phyloP scores from a whole-genome alignment of 1,284 basidiomycete species.

The Sphagnurus paluster region DNA sequence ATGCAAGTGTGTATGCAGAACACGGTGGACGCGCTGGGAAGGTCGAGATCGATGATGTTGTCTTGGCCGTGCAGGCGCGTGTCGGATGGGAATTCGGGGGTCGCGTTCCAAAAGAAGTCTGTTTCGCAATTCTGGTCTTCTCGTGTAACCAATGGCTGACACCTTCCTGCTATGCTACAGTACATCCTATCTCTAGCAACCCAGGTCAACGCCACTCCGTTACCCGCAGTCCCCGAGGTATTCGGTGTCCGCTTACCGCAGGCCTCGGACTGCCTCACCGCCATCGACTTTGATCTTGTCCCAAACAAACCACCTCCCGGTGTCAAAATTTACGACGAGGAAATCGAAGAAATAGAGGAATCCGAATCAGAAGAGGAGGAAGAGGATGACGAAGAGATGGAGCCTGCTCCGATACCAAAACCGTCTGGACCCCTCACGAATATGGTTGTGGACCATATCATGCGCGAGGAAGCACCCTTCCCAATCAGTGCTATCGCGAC shows the following conservation, averaged over 20 bases:
- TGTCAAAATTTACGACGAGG: slow-evolving; percentile 74
- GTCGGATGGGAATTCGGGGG: slow-evolving; percentile 95
- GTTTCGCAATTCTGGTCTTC: slow-evolving; percentile 23
- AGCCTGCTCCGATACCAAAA: slow-evolving; percentile 31
- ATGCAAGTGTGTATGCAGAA: slow-evolving; percentile 91
- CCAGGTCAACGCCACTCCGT: slow-evolving; percentile 86
- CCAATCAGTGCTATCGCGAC: slow-evolving; percentile 60
- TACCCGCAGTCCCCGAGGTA: slow-evolving; percentile 92
- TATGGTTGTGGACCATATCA: slow-evolving; percentile 30
- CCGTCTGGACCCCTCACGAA: slow-evolving; percentile 21
- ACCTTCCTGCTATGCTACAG: slow-evolving; percentile 42
- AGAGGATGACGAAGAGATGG: slow-evolving; percentile 60
- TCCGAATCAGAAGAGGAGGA: slow-evolving; percentile 60
- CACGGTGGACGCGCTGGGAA: slow-evolving; percentile 83
- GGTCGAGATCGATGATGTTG: slow-evolving; percentile 89
- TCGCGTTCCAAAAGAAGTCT: slow-evolving; percentile 92
- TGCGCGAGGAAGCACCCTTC: slow-evolving; percentile 45
- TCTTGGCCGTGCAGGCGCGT: slow-evolving; percentile 88
- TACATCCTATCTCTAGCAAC: slow-evolving; percentile 88
- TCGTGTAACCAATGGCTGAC: not conserved
- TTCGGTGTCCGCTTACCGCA: slow-evolving; percentile 93
- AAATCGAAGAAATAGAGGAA: slow-evolving; percentile 76
- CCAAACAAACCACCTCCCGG: slow-evolving; percentile 83
- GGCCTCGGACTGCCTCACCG: slow-evolving; percentile 79
- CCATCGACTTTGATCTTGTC: slow-evolving; percentile 91